These are phyloP conservation scores for Eustoma russellianum DNA, from an alignment of 257 asterid species.

Conservation along the genomic window DNA sequence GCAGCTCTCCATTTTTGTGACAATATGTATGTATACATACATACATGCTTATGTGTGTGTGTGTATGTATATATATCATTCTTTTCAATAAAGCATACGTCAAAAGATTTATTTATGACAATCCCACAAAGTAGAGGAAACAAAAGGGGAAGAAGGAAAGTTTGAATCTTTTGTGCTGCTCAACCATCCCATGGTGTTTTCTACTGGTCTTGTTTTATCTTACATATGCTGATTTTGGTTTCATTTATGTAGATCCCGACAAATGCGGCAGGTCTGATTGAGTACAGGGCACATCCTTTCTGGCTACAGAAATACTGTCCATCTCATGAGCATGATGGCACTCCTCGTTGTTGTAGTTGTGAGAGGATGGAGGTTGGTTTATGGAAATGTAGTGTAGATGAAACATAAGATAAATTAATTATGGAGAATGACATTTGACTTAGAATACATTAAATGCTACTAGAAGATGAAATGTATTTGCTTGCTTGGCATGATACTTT, in stretches of 20 bases:
- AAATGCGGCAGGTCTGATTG: slow-evolving; percentile 77
- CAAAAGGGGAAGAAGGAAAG: too few relatives aligned
- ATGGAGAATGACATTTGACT: not conserved
- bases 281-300: slow-evolving; percentile 97
- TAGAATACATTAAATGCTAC: not conserved
- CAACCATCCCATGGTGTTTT: not conserved
- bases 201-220: slow-evolving; percentile 7
- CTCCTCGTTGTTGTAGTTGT: slow-evolving; percentile 98
- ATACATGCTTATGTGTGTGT: too few relatives aligned
- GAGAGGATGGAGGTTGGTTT: slow-evolving; percentile 85
- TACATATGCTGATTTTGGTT: slow-evolving; percentile 2
- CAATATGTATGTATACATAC: too few relatives aligned
- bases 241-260: slow-evolving; percentile 63
- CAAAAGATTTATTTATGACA: too few relatives aligned
- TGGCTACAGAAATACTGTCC: slow-evolving; percentile 99
- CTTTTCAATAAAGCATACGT: too few relatives aligned
- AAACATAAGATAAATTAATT: not conserved
- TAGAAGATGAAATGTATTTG: not conserved
- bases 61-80: too few relatives aligned
- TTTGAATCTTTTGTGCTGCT: too few relatives aligned
- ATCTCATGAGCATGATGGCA: slow-evolving; percentile 81
- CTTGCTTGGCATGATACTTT: slow-evolving; percentile 4
- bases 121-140: too few relatives aligned
- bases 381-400: not conserved
- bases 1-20: too few relatives aligned